Evolutionary conservation across 257 asterid species (phyloP).

Genomic region (Plantago ovata): DNA sequence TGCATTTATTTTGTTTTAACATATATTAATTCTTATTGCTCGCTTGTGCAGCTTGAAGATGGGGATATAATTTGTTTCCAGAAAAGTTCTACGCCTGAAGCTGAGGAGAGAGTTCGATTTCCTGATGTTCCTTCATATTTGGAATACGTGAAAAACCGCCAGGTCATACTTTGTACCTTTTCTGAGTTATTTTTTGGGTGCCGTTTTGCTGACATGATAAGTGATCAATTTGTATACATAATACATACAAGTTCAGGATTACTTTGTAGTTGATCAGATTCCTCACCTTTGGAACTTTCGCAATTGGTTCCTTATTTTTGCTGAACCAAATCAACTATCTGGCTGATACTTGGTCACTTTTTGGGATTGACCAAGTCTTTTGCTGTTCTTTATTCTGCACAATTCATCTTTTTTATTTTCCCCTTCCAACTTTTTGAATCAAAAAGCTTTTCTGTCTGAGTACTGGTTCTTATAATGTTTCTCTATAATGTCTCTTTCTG

Average conservation of each 20-base stretch:
- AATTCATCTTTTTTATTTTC: no score
- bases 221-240: no score
- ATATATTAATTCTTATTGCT: background rate
- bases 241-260: background rate
- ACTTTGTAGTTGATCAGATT: conserved; percentile 4
- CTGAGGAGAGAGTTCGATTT: conserved; percentile 61
- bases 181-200: conserved; percentile 9
- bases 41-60: conserved; percentile 68
- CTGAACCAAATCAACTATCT: conserved; percentile 3
- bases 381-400: no score
- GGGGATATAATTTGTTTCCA: conserved; percentile 98
- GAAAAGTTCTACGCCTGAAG: conserved; percentile 52
- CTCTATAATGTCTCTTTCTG: conserved; percentile 1
- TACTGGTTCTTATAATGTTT: no score
- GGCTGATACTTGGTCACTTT: conserved; percentile 18
- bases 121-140: conserved; percentile 81
- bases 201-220: conserved; percentile 9
- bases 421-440: no score
- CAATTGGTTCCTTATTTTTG: conserved; percentile 6
- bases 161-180: conserved; percentile 44
- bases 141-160: conserved; percentile 95
- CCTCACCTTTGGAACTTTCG: background rate
- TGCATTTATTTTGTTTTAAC: conserved; percentile 5
- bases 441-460: no score
- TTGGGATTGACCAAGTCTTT: no score